A percentile compares a stretch with the other conserved stretches of the same genome.
Evolutionary conservation across 306 rosid genomes (phyloP).

Genomic region (Arachis stenosperma): DNA sequence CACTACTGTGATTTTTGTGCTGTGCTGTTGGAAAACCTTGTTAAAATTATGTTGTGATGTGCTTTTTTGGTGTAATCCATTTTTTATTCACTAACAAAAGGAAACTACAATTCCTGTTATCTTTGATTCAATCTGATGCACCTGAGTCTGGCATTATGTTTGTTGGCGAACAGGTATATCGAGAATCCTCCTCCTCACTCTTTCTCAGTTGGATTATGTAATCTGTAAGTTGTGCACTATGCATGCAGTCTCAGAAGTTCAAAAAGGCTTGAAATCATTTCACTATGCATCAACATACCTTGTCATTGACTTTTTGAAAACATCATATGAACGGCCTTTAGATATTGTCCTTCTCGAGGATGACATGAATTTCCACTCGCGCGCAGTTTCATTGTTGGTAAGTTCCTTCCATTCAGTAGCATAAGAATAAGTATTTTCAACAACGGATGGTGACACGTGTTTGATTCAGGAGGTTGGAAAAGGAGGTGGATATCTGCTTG

Average conservation of each 20-base stretch:
- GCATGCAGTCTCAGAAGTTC: slow-evolving; percentile 77
- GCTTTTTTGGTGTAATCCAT: no score
- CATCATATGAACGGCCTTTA: slow-evolving; percentile 67
- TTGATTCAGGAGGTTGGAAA: slow-evolving; percentile 67
- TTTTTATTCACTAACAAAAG: slow-evolving; percentile 21
- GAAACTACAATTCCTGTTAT: slow-evolving; percentile 66
- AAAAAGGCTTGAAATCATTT: slow-evolving; percentile 73
- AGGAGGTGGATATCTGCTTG: slow-evolving; percentile 83
- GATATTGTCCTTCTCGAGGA: slow-evolving; percentile 81
- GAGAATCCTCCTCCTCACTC: slow-evolving; percentile 16
- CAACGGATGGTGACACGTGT: slow-evolving; percentile 19
- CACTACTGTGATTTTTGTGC: no score
- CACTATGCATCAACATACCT: slow-evolving; percentile 50
- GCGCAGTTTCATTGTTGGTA: slow-evolving; percentile 75
- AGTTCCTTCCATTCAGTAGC: slow-evolving; percentile 35
- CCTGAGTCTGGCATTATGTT: slow-evolving; percentile 80
- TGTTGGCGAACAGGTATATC: slow-evolving; percentile 75
- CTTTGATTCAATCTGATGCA: slow-evolving; percentile 67
- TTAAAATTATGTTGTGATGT: no score
- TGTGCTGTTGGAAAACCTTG: no score
- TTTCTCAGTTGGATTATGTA: slow-evolving; percentile 31
- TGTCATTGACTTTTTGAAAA: slow-evolving; percentile 66
- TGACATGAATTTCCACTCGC: slow-evolving; percentile 72
- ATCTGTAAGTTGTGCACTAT: slow-evolving; percentile 23
- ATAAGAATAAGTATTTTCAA: background rate